phyloP scores from a whole-genome alignment of 2,329 filamentous ascomycete genomes.

The Mycogone perniciosa region DNA sequence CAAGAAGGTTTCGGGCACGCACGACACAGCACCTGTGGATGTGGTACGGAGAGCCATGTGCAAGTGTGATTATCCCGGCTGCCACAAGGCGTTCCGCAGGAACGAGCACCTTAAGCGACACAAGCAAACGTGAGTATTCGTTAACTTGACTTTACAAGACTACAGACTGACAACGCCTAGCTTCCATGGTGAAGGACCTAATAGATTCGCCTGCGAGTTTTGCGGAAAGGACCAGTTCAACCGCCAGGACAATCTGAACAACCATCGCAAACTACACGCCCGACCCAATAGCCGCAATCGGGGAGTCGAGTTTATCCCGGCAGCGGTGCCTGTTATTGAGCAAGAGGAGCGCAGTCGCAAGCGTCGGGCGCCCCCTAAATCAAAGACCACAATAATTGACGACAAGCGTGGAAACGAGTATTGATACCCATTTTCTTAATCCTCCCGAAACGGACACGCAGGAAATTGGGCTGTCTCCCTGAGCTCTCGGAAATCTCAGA shows the following conservation, averaged over 20 bases:
- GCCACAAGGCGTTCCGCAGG: constrained; percentile 44
- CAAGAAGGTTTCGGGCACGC: constrained; percentile 25
- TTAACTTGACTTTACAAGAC: background rate
- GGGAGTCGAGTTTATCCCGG: constrained; percentile 35
- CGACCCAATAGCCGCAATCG: constrained; percentile 34
- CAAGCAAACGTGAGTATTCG: constrained; percentile 40
- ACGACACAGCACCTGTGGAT: constrained; percentile 26
- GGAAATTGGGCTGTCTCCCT: too few relatives aligned
- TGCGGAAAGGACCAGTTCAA: constrained; percentile 38
- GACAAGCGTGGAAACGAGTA: constrained; percentile 27
- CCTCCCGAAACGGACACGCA: background rate
- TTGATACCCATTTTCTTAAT: constrained; percentile 15
- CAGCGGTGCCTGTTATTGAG: constrained; percentile 34
- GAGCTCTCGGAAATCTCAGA: too few relatives aligned
- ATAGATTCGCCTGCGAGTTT: constrained; percentile 36
- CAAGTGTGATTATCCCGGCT: constrained; percentile 41
- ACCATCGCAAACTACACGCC: constrained; percentile 36
- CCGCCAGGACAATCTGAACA: constrained; percentile 36
- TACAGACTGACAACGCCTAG: constrained; percentile 14
- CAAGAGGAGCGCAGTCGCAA: constrained; percentile 35
- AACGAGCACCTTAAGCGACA: constrained; percentile 53
- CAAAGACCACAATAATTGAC: constrained; percentile 21
- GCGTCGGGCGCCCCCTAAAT: constrained; percentile 32
- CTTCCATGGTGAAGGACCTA: constrained; percentile 34
- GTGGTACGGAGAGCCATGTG: constrained; percentile 35